A percentile compares a stretch with the other conserved stretches of the same genome.
Conservation (phyloP, 208 protist species). For the Acanthamoeba castellanii region DNA sequence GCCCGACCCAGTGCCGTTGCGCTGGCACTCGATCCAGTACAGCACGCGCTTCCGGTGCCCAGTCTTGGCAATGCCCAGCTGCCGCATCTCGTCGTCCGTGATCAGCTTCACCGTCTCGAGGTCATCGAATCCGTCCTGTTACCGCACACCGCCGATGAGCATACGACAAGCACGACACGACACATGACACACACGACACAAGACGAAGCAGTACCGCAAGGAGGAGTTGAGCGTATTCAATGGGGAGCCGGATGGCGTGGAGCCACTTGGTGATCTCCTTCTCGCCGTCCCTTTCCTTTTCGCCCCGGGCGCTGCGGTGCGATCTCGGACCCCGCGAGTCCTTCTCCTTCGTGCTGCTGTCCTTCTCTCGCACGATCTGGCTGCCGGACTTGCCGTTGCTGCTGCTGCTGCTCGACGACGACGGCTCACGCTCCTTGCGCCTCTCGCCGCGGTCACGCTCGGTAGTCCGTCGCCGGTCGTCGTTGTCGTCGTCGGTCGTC, state of each 20-base stretch:
- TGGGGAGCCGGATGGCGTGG: not conserved
- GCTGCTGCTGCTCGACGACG: not conserved
- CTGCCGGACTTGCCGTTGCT: not conserved
- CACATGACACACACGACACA: no score
- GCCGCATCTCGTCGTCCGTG: conserved; percentile 58
- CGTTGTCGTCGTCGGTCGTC: not conserved
- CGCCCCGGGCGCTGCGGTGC: not conserved
- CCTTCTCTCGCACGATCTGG: not conserved
- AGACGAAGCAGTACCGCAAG: not conserved
- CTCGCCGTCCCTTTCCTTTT: not conserved
- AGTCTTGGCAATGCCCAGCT: conserved; percentile 68
- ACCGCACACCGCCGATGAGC: not conserved
- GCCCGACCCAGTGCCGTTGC: not conserved
- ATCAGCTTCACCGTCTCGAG: conserved; percentile 73
- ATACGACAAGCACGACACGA: not conserved
- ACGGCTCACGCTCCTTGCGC: not conserved
- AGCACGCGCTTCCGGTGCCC: conserved; percentile 63
- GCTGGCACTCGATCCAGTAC: conserved; percentile 68
- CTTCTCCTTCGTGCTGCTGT: conserved; percentile 1
- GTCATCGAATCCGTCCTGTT: conserved; percentile 61
- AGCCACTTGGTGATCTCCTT: conserved; percentile 51
- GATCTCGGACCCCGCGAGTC: not conserved
- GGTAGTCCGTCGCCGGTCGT: not conserved
- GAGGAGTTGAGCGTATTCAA: conserved; percentile 25
- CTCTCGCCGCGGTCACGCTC: not conserved